A percentile compares a stretch with the other conserved stretches of the same genome.
These are phyloP conservation scores for Phlebopus sp. DNA, from an alignment of 1,284 basidiomycete genomes.

Conservation along the genomic window DNA sequence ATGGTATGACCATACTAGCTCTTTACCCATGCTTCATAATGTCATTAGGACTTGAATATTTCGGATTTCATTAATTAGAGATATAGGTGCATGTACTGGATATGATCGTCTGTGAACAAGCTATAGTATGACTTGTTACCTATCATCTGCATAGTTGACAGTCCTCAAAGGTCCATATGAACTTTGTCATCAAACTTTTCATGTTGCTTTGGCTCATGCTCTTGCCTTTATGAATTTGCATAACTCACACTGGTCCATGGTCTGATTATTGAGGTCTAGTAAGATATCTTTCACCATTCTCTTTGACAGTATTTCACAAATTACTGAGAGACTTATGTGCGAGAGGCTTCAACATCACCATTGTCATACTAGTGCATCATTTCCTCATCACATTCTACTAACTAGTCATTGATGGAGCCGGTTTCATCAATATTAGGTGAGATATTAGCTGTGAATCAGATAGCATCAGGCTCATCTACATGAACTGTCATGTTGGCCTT, in stretches of 20 bases:
- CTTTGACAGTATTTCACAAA: constrained; percentile 1
- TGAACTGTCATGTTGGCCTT: too few relatives aligned
- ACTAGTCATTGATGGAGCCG: too few relatives aligned
- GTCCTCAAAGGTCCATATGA: constrained; percentile 36
- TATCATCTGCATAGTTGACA: constrained; percentile 22
- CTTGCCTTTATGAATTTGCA: constrained; percentile 5
- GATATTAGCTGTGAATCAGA: too few relatives aligned
- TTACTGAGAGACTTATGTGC: too few relatives aligned
- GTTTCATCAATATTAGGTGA: too few relatives aligned
- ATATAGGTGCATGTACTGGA: too few relatives aligned
- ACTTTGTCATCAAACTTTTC: constrained; percentile 7
- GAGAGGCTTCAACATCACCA: too few relatives aligned
- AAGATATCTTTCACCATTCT: background rate
- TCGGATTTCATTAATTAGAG: constrained; percentile 34
- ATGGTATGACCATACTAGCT: background rate
- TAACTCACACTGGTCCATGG: too few relatives aligned
- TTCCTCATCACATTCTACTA: too few relatives aligned
- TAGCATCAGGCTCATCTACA: too few relatives aligned
- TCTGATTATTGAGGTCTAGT: too few relatives aligned
- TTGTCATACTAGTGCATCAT: too few relatives aligned
- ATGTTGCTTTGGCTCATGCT: background rate
- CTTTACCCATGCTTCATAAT: constrained; percentile 26
- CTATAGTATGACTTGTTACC: constrained; percentile 29
- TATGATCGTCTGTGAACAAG: constrained; percentile 32
- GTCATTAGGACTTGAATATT: constrained; percentile 26